Base-by-base conservation (phyloP, 176 grass and related monocot species). In the Rhynchospora tenuis region DNA sequence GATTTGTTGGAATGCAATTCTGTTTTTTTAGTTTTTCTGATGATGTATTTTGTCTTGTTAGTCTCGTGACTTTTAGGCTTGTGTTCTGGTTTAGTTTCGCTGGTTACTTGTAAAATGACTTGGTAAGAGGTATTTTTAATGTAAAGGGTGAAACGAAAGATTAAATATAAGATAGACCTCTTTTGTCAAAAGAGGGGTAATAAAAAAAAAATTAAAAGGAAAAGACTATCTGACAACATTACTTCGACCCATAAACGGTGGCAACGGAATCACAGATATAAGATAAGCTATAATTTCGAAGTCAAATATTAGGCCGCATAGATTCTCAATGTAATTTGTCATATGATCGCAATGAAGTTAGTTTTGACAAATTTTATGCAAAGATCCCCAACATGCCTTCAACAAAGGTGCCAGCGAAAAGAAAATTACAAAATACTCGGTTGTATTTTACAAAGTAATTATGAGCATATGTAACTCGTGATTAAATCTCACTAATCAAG, bases 401-500 rank as follows among this genome's bases (percentile, higher is more conserved):
- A 70, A 70, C 66, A 6, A 43, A 64, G 2, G 28, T 29, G 28
- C 23, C 23, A 64, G 52, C 22, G 13, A 51, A 73, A 24, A 73
- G 71, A 17, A 27, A 15, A 74, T 74, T 50, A 75, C 5, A 17
- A 54, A 75, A 12, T 52, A 74, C 23, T 15, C 12, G 28, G 5
- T n/a, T 73, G 44, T 50, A 73, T 26, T 48, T 20, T 69, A 73
- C 5, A 9, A 52, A 69, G 29, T 69, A 42, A 43, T 69, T n/a
- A 69, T 17, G 7, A 42, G 31, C 31, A 4, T 28, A 54, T 54
- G 72, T 28, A 75, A n/a, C 9, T 75, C 3, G 72, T 75, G 28
- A 52, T 10, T 75, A 75, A 54, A 75, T 75, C 72, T 51, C 47
- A 75, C 72, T 54, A 54, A 75, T 75, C 22, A 75, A 75, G 22